A percentile compares a stretch with the other conserved stretches of the same genome.
Conservation (phyloP, 2,329 filamentous ascomycete genomes). For the Hypoxylon sp. region DNA sequence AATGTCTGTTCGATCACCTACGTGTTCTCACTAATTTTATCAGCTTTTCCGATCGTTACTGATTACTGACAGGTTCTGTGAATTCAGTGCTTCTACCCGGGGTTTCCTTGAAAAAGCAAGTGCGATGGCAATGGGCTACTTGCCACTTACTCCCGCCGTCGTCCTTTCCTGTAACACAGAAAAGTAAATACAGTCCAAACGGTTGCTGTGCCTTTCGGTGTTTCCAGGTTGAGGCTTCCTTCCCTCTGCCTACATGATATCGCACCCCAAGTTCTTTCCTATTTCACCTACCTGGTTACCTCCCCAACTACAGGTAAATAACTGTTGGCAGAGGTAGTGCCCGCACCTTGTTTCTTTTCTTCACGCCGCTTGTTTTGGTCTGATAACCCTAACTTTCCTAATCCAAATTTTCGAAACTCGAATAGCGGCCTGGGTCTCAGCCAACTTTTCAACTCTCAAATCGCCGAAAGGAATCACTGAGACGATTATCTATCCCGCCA, state of each 20-base stretch:
- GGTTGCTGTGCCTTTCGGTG: neutral
- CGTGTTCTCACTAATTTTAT: neutral
- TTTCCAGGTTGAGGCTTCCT: too few species aligned
- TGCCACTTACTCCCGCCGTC: slow-evolving; percentile 6
- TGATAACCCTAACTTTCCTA: neutral
- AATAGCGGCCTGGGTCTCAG: neutral
- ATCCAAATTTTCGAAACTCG: neutral
- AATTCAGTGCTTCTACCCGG: neutral
- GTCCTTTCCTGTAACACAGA: neutral
- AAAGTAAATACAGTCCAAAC: neutral
- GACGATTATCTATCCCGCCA: neutral
- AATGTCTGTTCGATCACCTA: neutral
- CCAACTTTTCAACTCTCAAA: neutral
- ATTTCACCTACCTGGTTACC: neutral
- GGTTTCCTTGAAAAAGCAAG: slow-evolving; percentile 8
- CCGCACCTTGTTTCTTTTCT: neutral
- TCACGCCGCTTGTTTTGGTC: neutral
- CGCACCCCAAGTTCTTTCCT: neutral
- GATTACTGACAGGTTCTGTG: neutral
- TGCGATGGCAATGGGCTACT: neutral
- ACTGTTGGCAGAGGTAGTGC: neutral
- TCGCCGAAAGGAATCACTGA: neutral
- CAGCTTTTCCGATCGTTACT: neutral
- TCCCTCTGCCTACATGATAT: neutral
- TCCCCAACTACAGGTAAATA: too few species aligned